Base-by-base conservation (phyloP, 192 early-diverging fungal genomes). In the Entophlyctis luteolus region DNA sequence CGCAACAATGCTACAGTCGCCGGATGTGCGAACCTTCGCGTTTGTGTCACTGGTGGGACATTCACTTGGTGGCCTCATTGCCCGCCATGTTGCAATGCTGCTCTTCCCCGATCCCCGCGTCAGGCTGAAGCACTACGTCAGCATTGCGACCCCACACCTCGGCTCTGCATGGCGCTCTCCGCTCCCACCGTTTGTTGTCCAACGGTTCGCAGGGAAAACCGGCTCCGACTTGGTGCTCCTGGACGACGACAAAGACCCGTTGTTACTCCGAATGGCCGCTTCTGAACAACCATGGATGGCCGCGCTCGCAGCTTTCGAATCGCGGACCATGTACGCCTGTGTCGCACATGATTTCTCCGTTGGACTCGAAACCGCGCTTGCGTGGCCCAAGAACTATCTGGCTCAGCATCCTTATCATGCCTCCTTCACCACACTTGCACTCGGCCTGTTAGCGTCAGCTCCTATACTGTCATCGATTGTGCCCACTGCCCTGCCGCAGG, bases 61-160 rank as follows among this genome's bases (percentile, higher is more conserved):
- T 32, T 31, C 25, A 1, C 60, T 59, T 27, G 58, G 58, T 0
- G 58, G 58, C 0, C 6, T 59, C 16, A 59, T 36, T 12, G 38
- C 58, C 38, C 58, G 58, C 34, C 25, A 8, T 5, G 47, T 49
- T 25, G 46, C 47, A 12, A 6, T 8, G 1, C 39, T 46, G 20
- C 39, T 46, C 20, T 37, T 45, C 10, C 37, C 35, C 3, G 16
- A n/a, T 10, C 23, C 14, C 2, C n/a, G 8, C 10, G 39, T 60
- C 22, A 39, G 29, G 0, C 32, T 35, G 1, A 29, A 35, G 33
- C 60, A 63, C 47, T 63, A 20, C 47, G 25, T 63, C 23, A 37
- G 28, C 29, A 34, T 63, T 16, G 60, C 60, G 32, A 63, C 60
- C 3, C 60, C 60, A 32, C 60, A 63, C 36, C 60, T 62, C 5